These are phyloP conservation scores for Testicularia cyperi DNA, from an alignment of 1,284 basidiomycete genomes.

Conservation along the genomic window DNA sequence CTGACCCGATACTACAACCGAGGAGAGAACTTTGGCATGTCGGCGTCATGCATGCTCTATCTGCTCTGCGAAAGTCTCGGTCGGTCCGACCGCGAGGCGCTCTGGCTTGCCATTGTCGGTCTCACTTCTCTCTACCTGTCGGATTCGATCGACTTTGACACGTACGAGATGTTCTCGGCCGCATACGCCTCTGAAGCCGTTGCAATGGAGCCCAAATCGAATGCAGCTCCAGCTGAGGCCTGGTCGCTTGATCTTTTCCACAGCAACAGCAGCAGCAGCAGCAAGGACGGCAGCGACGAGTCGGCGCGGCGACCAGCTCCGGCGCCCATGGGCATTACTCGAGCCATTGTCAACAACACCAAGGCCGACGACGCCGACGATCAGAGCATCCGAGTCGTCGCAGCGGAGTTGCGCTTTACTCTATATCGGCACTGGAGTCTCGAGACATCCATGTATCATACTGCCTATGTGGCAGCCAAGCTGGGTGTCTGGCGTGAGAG, in stretches of 20 bases:
- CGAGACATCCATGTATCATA: constrained; percentile 97
- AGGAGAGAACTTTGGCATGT: constrained; percentile 86
- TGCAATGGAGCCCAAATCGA: constrained; percentile 31
- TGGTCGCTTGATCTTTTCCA: constrained; percentile 25
- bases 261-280: background rate
- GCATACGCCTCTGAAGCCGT: constrained; percentile 50
- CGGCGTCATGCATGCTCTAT: constrained; percentile 84
- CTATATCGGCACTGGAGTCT: constrained; percentile 96
- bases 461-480: constrained; percentile 90
- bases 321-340: background rate
- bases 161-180: constrained; percentile 68
- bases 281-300: background rate
- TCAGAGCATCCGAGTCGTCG: constrained; percentile 42
- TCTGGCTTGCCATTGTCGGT: constrained; percentile 92
- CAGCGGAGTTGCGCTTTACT: constrained; percentile 70
- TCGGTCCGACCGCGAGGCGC: constrained; percentile 84
- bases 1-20: constrained; percentile 70
- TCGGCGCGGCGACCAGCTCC: background rate
- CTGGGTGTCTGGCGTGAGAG: constrained; percentile 94
- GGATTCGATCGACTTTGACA: constrained; percentile 79
- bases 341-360: constrained; percentile 8
- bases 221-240: constrained; percentile 1
- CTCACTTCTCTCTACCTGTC: constrained; percentile 89
- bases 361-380: constrained; percentile 50
- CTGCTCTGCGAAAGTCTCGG: constrained; percentile 84